A percentile compares a stretch with the other conserved stretches of the same genome.
phyloP scores from a whole-genome alignment of 257 asterid species.

The Nicotiana tomentosiformis region DNA sequence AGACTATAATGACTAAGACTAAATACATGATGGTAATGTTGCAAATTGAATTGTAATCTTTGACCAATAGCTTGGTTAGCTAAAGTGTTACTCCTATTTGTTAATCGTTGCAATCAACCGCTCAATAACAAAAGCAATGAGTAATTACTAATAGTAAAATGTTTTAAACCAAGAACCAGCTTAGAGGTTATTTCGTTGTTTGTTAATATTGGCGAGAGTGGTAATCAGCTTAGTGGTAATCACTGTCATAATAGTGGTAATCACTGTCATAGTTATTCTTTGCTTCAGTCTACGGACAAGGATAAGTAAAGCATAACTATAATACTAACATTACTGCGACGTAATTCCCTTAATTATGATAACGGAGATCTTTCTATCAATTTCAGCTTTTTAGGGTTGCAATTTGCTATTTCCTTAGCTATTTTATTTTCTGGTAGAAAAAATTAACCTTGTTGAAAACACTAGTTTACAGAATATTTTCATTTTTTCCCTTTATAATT shows the following conservation, averaged over 20 bases:
- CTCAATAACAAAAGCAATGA: neutral
- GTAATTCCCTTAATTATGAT: too few species aligned
- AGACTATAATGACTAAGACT: neutral
- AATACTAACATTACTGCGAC: neutral
- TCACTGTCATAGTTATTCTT: neutral
- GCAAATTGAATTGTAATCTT: neutral
- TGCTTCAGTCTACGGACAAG: neutral
- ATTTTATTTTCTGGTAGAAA: too few species aligned
- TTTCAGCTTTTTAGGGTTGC: neutral
- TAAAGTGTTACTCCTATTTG: neutral
- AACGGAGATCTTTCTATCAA: neutral
- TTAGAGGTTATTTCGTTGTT: neutral
- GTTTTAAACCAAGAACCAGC: neutral
- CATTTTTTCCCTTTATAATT: neutral
- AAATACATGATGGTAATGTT: too few species aligned
- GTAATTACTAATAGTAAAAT: neutral
- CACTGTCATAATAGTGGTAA: neutral
- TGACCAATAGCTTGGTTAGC: neutral
- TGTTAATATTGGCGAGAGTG: neutral
- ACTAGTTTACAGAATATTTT: neutral
- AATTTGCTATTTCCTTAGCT: neutral
- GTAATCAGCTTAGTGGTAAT: neutral
- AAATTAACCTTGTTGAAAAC: neutral
- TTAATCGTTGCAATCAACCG: neutral
- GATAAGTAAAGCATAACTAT: neutral